Evolutionary conservation across 2,329 filamentous ascomycete species (phyloP).

Genomic region (Diaporthe eres): DNA sequence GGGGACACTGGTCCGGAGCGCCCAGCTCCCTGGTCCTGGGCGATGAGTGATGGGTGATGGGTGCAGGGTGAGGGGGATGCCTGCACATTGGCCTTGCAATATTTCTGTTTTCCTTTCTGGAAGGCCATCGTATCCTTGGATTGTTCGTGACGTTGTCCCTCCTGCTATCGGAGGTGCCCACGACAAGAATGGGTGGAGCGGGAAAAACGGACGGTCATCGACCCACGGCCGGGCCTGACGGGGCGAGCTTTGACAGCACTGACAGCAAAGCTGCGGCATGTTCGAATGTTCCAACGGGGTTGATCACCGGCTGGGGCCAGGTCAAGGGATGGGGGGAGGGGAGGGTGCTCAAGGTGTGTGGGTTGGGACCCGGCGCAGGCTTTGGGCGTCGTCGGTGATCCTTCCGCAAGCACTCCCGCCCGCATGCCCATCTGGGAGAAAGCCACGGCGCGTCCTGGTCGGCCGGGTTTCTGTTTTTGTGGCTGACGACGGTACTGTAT

Average conservation of each 20-base stretch:
- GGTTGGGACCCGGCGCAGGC: conserved; percentile 1
- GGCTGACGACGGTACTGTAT: conserved; percentile 3
- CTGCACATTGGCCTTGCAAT: neutral
- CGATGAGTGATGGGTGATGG: neutral
- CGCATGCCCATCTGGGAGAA: neutral
- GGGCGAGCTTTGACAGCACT: conserved; percentile 31
- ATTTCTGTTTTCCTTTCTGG: neutral
- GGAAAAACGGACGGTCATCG: conserved; percentile 15
- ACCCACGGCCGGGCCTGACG: conserved; percentile 22
- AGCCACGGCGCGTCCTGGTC: neutral
- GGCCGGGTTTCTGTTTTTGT: neutral
- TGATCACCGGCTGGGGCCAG: conserved; percentile 26
- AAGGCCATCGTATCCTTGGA: neutral
- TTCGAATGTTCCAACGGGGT: conserved; percentile 17
- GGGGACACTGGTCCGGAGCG: conserved; percentile 17
- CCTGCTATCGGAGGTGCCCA: neutral
- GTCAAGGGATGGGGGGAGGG: conserved; percentile 7
- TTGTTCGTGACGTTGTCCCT: conserved; percentile 4
- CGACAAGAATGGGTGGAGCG: conserved; percentile 4
- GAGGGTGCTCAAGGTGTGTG: conserved; percentile 1
- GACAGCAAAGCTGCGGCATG: conserved; percentile 24
- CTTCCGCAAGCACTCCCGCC: conserved; percentile 3
- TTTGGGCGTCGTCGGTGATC: conserved; percentile 18
- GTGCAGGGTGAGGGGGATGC: neutral
- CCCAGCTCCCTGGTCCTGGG: conserved; percentile 25